phyloP scores from a whole-genome alignment of 2,329 filamentous ascomycete species.

The Botrytis tulipae region DNA sequence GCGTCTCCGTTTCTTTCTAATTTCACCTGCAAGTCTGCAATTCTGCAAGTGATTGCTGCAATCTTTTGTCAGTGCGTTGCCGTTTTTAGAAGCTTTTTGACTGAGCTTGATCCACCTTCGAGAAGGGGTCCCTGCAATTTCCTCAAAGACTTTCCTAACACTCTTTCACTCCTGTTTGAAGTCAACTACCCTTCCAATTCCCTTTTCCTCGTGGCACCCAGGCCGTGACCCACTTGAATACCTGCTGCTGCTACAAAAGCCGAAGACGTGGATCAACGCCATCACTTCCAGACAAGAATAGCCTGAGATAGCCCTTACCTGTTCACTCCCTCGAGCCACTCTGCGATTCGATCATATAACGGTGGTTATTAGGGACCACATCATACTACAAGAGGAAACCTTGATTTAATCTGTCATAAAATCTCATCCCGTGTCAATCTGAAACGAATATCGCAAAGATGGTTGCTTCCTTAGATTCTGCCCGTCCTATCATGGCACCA shows the following conservation, averaged over 20 bases:
- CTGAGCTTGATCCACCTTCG: slow-evolving; percentile 17
- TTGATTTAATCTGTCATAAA: background rate
- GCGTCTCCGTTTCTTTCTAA: background rate
- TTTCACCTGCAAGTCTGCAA: background rate
- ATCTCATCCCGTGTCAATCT: slow-evolving; percentile 1
- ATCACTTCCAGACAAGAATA: slow-evolving; percentile 9
- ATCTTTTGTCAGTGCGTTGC: slow-evolving; percentile 9
- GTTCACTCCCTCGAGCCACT: slow-evolving; percentile 10
- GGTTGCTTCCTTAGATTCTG: slow-evolving; percentile 50
- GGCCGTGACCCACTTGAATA: background rate
- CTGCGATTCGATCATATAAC: slow-evolving; percentile 17
- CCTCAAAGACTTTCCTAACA: slow-evolving; percentile 21
- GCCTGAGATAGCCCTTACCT: background rate
- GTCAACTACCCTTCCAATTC: background rate
- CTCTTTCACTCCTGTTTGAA: background rate
- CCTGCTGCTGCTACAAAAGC: background rate
- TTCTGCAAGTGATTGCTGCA: slow-evolving; percentile 15
- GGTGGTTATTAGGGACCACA: slow-evolving; percentile 10
- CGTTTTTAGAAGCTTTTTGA: slow-evolving; percentile 9
- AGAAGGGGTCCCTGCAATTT: slow-evolving; percentile 28
- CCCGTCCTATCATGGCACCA: slow-evolving; percentile 54
- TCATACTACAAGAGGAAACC: slow-evolving; percentile 9
- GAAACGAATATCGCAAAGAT: slow-evolving; percentile 34
- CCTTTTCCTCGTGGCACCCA: slow-evolving; percentile 23
- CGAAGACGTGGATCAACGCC: slow-evolving; percentile 18